Conservation (phyloP, 352 stramenopile species). For the Peronospora tabacina region DNA sequence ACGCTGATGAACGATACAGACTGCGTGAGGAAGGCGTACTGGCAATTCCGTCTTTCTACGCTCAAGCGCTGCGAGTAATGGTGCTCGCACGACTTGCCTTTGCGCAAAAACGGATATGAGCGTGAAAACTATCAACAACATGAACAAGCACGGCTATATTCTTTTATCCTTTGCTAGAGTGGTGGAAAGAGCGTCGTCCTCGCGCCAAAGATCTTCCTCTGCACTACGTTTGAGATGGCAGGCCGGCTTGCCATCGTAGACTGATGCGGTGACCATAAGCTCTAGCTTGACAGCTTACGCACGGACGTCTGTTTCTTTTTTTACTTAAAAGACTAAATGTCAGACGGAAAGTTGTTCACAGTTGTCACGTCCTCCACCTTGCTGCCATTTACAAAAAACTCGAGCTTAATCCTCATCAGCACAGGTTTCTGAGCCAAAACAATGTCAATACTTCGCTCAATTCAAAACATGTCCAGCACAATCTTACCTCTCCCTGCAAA, state of each 20-base stretch:
- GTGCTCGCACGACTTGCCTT: neutral
- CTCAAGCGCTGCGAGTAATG: conserved; percentile 28
- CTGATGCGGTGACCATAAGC: conserved; percentile 4
- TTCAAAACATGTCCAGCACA: neutral
- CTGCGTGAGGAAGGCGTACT: conserved; percentile 63
- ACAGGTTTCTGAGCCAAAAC: conserved; percentile 65
- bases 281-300: conserved; percentile 6
- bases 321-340: conserved; percentile 40
- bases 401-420: conserved; percentile 78
- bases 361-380: conserved; percentile 83
- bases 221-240: conserved; percentile 4
- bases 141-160: conserved; percentile 27
- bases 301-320: conserved; percentile 6
- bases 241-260: conserved; percentile 8
- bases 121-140: conserved; percentile 19
- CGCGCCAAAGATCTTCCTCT: neutral
- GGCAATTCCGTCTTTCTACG: conserved; percentile 51
- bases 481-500: conserved; percentile 84
- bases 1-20: conserved; percentile 72
- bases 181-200: conserved; percentile 5
- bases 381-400: conserved; percentile 76
- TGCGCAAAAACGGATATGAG: neutral
- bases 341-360: conserved; percentile 66
- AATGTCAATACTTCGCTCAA: conserved; percentile 9
- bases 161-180: conserved; percentile 11